Evolutionary conservation across 441 rosid genomes (phyloP).

Genomic region (Kokia cookei): DNA sequence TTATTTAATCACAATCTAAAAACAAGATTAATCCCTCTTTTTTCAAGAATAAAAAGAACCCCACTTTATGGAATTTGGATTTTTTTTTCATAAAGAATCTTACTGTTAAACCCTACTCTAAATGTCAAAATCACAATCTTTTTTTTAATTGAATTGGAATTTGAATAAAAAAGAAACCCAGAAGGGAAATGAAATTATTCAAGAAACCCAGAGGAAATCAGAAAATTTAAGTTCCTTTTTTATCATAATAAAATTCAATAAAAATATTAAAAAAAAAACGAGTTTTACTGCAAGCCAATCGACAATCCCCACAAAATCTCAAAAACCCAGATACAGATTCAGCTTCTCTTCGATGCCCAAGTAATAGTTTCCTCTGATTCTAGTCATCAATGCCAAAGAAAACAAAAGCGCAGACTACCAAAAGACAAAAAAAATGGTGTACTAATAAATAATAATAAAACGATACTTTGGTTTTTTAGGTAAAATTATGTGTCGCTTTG

Average conservation of each 20-base stretch:
- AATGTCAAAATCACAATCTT: not conserved
- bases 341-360: constrained; percentile 17
- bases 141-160: not conserved
- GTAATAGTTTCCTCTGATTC: constrained; percentile 3
- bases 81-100: not conserved
- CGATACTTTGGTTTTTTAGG: not conserved
- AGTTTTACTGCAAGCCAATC: constrained; percentile 16
- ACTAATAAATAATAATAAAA: not conserved
- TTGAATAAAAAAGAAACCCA: not conserved
- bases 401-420: not conserved
- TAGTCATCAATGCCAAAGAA: not conserved
- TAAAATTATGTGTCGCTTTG: not conserved
- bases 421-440: not conserved
- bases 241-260: constrained; percentile 1
- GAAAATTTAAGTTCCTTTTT: constrained; percentile 1
- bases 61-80: not conserved
- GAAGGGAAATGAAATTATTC: not conserved
- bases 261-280: too few species aligned
- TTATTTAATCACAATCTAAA: constrained; percentile 2
- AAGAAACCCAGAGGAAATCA: constrained; percentile 14
- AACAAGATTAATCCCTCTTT: not conserved
- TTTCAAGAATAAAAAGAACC: not conserved
- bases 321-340: constrained; percentile 23
- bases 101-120: not conserved
- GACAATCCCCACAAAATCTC: constrained; percentile 1